phyloP scores from a whole-genome alignment of 108 stramenopile species.

The Nitzschia putrida region DNA sequence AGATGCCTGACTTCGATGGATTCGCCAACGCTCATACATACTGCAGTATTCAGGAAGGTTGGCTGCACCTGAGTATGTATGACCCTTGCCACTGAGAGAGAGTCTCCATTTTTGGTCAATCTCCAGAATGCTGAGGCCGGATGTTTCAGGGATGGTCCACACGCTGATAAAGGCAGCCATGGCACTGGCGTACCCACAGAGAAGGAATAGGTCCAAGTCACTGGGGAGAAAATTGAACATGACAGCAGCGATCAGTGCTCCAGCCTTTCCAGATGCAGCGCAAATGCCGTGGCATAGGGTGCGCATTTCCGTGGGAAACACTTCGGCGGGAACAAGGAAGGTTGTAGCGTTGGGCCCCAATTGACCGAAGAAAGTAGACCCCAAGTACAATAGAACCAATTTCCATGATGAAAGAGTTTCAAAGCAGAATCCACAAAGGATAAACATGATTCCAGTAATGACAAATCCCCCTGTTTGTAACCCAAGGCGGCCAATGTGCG shows the following conservation, averaged over 20 bases:
- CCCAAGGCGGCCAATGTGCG: constrained; percentile 49
- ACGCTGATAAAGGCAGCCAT: constrained; percentile 55
- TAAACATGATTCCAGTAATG: constrained; percentile 65
- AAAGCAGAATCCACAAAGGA: constrained; percentile 52
- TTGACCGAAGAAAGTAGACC: constrained; percentile 71
- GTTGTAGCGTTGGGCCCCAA: constrained; percentile 79
- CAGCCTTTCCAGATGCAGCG: constrained; percentile 69
- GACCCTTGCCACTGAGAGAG: constrained; percentile 38
- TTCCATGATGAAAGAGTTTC: constrained; percentile 43
- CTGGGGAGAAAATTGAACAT: constrained; percentile 47
- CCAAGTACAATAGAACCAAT: constrained; percentile 61
- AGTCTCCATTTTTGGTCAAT: constrained; percentile 64
- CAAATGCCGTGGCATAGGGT: constrained; percentile 75
- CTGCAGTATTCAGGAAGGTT: constrained; percentile 56
- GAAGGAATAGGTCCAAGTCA: constrained; percentile 51
- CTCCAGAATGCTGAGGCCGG: constrained; percentile 60
- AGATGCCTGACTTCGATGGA: background rate
- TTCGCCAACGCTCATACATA: constrained; percentile 48
- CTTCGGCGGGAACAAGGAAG: constrained; percentile 66
- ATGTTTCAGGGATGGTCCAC: constrained; percentile 65
- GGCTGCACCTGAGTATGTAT: constrained; percentile 58
- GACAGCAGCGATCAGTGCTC: constrained; percentile 72
- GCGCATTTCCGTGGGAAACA: constrained; percentile 66
- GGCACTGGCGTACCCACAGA: constrained; percentile 61
- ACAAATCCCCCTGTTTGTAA: constrained; percentile 68